phyloP scores from a whole-genome alignment of 495 filamentous ascomycete species.

The Neurospora cerealis region DNA sequence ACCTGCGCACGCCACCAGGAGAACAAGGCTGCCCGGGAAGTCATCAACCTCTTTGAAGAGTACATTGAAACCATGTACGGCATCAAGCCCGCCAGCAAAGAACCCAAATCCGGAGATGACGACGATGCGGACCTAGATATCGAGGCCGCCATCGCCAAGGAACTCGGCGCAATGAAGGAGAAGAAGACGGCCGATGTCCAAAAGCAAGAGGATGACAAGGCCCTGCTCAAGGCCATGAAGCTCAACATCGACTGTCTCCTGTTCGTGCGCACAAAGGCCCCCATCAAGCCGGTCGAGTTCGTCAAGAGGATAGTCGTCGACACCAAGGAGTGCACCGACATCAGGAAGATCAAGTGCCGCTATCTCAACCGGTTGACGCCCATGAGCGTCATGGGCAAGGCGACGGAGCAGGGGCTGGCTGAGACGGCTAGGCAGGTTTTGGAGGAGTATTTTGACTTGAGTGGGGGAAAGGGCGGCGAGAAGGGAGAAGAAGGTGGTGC shows the following conservation, averaged over 20 bases:
- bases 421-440: slow-evolving; percentile 64
- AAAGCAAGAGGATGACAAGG: slow-evolving; percentile 12
- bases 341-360: slow-evolving; percentile 51
- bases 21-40: slow-evolving; percentile 62
- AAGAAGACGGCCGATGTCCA: slow-evolving; percentile 24
- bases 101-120: slow-evolving; percentile 12
- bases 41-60: slow-evolving; percentile 65
- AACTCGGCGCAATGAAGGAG: slow-evolving; percentile 56
- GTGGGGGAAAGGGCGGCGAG: slow-evolving; percentile 7
- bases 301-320: slow-evolving; percentile 67
- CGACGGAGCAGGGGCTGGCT: slow-evolving; percentile 63
- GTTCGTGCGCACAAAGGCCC: slow-evolving; percentile 53
- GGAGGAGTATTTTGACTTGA: slow-evolving; percentile 57
- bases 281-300: slow-evolving; percentile 73
- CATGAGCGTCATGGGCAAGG: slow-evolving; percentile 63
- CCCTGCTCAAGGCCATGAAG: slow-evolving; percentile 52
- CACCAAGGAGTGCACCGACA: slow-evolving; percentile 33
- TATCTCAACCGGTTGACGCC: slow-evolving; percentile 83
- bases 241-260: slow-evolving; percentile 70
- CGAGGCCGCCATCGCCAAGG: slow-evolving; percentile 70
- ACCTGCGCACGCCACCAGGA: slow-evolving; percentile 81
- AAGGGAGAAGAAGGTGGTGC: not conserved
- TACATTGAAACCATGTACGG: slow-evolving; percentile 52
- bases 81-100: slow-evolving; percentile 28
- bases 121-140: slow-evolving; percentile 54